Conservation (phyloP, 2,329 filamentous ascomycete species). For the Graphilbum sp. region DNA sequence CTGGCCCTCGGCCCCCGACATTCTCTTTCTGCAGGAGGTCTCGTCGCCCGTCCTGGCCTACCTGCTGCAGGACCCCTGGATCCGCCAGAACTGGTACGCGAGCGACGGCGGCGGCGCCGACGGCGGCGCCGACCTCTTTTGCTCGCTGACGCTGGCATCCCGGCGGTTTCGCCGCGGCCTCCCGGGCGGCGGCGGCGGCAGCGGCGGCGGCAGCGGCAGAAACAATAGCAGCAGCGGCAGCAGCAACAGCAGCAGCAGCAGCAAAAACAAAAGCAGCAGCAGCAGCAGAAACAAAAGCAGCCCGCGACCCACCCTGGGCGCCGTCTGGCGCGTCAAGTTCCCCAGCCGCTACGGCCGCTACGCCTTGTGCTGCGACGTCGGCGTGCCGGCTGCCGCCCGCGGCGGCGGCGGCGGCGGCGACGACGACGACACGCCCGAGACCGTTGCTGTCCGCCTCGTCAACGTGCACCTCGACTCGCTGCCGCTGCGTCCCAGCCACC, state of each 20-base stretch:
- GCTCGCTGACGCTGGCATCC: slow-evolving; percentile 15
- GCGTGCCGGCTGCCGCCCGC: slow-evolving; percentile 6
- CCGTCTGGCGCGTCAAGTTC: slow-evolving; percentile 16
- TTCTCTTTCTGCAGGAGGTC: slow-evolving; percentile 21
- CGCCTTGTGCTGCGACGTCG: slow-evolving; percentile 20
- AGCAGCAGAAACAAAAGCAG: too few species aligned
- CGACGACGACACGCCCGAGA: neutral
- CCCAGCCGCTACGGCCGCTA: slow-evolving; percentile 16
- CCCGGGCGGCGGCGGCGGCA: too few species aligned
- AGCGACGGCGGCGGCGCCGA: slow-evolving; percentile 14
- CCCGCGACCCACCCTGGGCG: slow-evolving; percentile 13
- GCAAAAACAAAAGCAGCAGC: too few species aligned
- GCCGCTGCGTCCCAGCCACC: slow-evolving; percentile 12
- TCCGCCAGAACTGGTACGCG: slow-evolving; percentile 16
- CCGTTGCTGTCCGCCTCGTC: slow-evolving; percentile 14
- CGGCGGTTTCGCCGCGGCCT: slow-evolving; percentile 11
- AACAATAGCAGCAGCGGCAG: too few species aligned
- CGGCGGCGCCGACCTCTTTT: slow-evolving; percentile 8
- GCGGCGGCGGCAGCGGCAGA: too few species aligned
- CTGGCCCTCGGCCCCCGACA: slow-evolving; percentile 8
- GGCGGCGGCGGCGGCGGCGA: too few species aligned
- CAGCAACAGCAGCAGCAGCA: too few species aligned
- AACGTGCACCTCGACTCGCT: slow-evolving; percentile 24
- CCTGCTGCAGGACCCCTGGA: slow-evolving; percentile 12
- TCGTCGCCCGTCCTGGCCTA: slow-evolving; percentile 10